phyloP scores from a whole-genome alignment of 345 rosid genomes.

The Abelmoschus esculentus region DNA sequence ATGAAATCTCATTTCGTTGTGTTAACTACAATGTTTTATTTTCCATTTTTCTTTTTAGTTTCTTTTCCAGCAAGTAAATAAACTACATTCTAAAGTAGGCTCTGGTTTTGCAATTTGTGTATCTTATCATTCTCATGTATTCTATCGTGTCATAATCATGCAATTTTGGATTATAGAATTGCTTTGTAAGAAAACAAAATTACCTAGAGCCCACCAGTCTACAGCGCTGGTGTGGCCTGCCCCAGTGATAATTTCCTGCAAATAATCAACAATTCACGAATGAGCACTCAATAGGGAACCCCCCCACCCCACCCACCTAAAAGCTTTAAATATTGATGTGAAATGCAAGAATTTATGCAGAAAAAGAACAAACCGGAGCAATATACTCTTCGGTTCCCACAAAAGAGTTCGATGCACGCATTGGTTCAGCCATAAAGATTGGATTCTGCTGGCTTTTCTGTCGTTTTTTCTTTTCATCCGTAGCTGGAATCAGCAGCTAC shows the following conservation, averaged over 20 bases:
- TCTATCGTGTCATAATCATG: neutral
- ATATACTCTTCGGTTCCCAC: slow-evolving; percentile 98
- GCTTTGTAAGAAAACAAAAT: slow-evolving; percentile 3
- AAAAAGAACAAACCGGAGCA: slow-evolving; percentile 61
- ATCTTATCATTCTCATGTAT: neutral
- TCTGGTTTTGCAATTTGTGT: too few species aligned
- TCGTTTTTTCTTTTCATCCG: slow-evolving; percentile 54
- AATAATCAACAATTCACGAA: neutral
- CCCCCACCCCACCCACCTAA: neutral
- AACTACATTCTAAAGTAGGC: too few species aligned
- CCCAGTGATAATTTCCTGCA: slow-evolving; percentile 81
- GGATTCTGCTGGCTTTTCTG: slow-evolving; percentile 48
- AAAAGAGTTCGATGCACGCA: slow-evolving; percentile 95
- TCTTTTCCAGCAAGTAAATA: too few species aligned
- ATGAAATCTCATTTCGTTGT: neutral
- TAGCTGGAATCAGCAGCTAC: slow-evolving; percentile 62
- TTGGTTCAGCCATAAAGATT: slow-evolving; percentile 86
- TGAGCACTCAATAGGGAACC: neutral
- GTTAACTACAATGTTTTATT: neutral
- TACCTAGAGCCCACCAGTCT: slow-evolving; percentile 99
- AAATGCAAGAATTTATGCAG: neutral
- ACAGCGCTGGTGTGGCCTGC: slow-evolving; percentile 96
- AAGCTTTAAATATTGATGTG: neutral
- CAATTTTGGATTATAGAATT: neutral
- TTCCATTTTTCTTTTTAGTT: too few species aligned